Evolutionary conservation across 1,284 basidiomycete species (phyloP), one percentile per base, ranked within the genome.

Genomic region (Rhodotorula mucilaginosa): DNA sequence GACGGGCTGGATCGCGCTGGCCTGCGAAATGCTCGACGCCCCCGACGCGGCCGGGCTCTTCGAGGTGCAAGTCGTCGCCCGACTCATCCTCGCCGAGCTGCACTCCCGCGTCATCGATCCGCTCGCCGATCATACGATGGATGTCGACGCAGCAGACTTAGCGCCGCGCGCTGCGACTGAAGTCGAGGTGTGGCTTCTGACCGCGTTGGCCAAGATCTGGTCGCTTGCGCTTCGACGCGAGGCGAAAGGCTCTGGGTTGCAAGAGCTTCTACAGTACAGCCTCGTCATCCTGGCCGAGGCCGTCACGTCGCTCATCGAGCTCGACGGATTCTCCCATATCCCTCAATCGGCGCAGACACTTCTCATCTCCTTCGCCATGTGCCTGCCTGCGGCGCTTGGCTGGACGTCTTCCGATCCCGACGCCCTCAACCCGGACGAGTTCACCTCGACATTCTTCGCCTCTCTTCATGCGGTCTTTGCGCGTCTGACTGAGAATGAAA

Each of bases 1-100:
- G 8, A 57, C 39, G 2, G 39, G 62, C 48, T 71, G 62, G 58
- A 63, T 73, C 34, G 67, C 58, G 8, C n/a, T 73, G 44, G 52
- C 31, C 19, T 21, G 7, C 23, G 8, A 47, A 4, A 47, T 58
- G 34, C n/a, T 71, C 23, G 29, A 61, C 4, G 60, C 52, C 8
- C 47, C 64, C 4, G 29, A 39, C 31, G 31, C 39, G 18, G 34
- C 60, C 0, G 54, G 26, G 26, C 54, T n/a, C 12, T 51, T 34
- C 34, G 56, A 58, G 3, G 2, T 54, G 2, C 59, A 64, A 29
- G 23, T 65, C 0, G 21, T 70, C 26, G 48, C 59, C 2, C 51
- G 29, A 3, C 61, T 59, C 23, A 51, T 61, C 15, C 31, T 61
- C 23, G 69, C 69, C 6, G 65, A 52, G 26, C 44, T 71, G 18